phyloP scores from a whole-genome alignment of 179 eudicot species.

The Spinacia oleracea region DNA sequence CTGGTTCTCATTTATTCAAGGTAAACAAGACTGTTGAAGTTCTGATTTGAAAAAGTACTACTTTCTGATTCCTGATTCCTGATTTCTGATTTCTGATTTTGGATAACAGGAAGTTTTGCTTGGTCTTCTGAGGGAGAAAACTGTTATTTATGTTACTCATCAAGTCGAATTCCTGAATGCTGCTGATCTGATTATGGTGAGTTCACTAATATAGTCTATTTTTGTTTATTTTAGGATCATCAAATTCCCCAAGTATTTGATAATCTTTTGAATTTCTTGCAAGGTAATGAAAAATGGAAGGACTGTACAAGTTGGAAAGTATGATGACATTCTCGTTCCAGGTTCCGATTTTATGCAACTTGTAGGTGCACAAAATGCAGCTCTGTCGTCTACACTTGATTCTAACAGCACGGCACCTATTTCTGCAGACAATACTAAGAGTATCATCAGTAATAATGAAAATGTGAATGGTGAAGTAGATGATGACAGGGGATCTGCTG shows the following conservation, averaged over 20 bases:
- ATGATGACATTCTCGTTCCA: conserved; percentile 7
- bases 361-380: conserved; percentile 6
- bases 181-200: conserved; percentile 26
- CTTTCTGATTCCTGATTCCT: neutral
- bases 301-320: conserved; percentile 18
- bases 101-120: conserved; percentile 26
- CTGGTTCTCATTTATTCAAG: conserved; percentile 54
- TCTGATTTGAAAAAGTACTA: neutral
- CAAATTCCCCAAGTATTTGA: neutral
- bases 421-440: neutral
- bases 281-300: conserved; percentile 28
- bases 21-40: neutral
- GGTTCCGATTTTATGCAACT: conserved; percentile 15
- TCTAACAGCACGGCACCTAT: neutral
- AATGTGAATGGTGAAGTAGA: conserved; percentile 6
- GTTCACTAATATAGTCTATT: neutral
- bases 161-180: conserved; percentile 29
- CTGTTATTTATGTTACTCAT: conserved; percentile 28
- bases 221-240: neutral
- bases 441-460: neutral
- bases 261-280: neutral
- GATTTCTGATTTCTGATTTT: neutral
- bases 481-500: neutral
- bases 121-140: conserved; percentile 18
- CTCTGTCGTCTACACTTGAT: neutral